phyloP scores from a whole-genome alignment of 2,329 filamentous ascomycete species.

The Colletotrichum brevisporum region DNA sequence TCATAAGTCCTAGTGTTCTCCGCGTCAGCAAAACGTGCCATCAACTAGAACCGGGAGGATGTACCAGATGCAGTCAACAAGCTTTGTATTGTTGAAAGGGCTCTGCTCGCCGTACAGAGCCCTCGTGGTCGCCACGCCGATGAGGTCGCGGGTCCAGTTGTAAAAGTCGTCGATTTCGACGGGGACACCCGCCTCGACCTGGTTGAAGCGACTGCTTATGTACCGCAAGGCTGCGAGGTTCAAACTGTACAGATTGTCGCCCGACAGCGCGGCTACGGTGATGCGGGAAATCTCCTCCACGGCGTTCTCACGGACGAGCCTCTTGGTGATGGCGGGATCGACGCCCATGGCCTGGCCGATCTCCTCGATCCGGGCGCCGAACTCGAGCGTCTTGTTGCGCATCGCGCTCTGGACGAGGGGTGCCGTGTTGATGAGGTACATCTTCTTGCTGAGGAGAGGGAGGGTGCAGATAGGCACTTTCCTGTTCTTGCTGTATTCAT shows the following conservation, averaged over 20 bases:
- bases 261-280: slow-evolving; percentile 48
- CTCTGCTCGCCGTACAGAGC: slow-evolving; percentile 61
- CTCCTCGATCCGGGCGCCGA: slow-evolving; percentile 58
- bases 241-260: slow-evolving; percentile 51
- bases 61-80: slow-evolving; percentile 22
- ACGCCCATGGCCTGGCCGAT: slow-evolving; percentile 45
- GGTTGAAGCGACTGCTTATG: slow-evolving; percentile 49
- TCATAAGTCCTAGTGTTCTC: slow-evolving; percentile 6
- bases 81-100: slow-evolving; percentile 48
- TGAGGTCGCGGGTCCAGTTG: slow-evolving; percentile 53
- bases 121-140: slow-evolving; percentile 54
- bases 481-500: slow-evolving; percentile 43
- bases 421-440: slow-evolving; percentile 62
- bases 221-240: slow-evolving; percentile 52
- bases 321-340: slow-evolving; percentile 49
- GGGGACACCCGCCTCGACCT: slow-evolving; percentile 20
- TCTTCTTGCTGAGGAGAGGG: slow-evolving; percentile 57
- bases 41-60: neutral
- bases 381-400: slow-evolving; percentile 54
- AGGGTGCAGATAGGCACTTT: slow-evolving; percentile 58
- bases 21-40: neutral
- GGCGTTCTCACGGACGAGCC: slow-evolving; percentile 52
- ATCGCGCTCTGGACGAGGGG: slow-evolving; percentile 54
- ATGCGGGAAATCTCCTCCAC: slow-evolving; percentile 50
- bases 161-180: slow-evolving; percentile 51